Percentiles rank a stretch among this genome's conserved stretches.
Evolutionary conservation across 1,139 yeast species (phyloP).

Genomic region (Saccharomycopsis phalli): DNA sequence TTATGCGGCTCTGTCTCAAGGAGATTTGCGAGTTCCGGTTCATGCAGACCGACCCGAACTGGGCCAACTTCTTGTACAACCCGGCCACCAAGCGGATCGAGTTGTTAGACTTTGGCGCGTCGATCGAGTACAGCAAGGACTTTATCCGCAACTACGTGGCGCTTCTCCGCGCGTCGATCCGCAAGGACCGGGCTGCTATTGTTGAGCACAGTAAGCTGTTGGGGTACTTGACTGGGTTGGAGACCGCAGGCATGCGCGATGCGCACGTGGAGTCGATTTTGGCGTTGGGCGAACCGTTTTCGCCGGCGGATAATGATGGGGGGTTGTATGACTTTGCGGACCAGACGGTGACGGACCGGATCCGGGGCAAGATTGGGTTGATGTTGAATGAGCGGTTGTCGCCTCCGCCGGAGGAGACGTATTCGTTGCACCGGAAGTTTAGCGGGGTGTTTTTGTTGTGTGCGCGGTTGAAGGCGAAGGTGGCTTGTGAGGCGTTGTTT

Average conservation of each 20-base stretch:
- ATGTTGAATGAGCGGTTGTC: constrained; percentile 89
- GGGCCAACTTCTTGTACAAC: constrained; percentile 95
- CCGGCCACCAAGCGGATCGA: constrained; percentile 58
- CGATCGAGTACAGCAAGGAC: constrained; percentile 63
- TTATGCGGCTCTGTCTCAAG: constrained; percentile 77
- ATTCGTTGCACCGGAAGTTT: constrained; percentile 86
- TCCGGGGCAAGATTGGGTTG: constrained; percentile 71
- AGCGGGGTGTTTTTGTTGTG: constrained; percentile 91
- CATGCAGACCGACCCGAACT: constrained; percentile 99
- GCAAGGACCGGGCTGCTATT: constrained; percentile 56
- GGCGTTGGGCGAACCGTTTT: constrained; percentile 89
- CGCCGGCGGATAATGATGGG: constrained; percentile 35
- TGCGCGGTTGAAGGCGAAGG: constrained; percentile 74
- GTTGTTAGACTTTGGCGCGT: constrained; percentile 90
- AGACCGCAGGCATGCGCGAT: constrained; percentile 74
- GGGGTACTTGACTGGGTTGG: constrained; percentile 90
- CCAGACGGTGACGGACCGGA: constrained; percentile 92
- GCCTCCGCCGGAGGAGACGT: constrained; percentile 98
- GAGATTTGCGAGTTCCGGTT: constrained; percentile 80
- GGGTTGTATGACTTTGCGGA: constrained; percentile 58
- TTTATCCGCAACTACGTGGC: constrained; percentile 65
- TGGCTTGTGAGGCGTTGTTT: constrained; percentile 75
- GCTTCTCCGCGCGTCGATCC: constrained; percentile 70
- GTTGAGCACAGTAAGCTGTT: constrained; percentile 58
- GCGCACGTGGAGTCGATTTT: constrained; percentile 90